Conservation (phyloP, 768 basidiomycete genomes). For the Strobilomyces echinocephalus region DNA sequence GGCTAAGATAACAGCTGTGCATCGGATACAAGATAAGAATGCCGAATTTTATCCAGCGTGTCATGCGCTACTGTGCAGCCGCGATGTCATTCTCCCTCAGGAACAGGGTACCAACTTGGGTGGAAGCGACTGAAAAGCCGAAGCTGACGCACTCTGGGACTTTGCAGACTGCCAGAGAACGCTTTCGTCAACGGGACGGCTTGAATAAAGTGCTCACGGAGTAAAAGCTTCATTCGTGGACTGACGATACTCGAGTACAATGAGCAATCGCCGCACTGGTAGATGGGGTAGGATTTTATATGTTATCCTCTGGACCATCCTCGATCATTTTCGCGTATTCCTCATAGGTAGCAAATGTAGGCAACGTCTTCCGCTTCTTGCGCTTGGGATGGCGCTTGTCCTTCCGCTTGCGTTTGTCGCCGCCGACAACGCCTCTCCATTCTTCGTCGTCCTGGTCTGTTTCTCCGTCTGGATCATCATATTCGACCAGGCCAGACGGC, state of each 20-base stretch:
- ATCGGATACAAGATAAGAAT: background rate
- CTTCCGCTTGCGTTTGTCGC: slow-evolving; percentile 55
- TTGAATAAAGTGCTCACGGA: slow-evolving; percentile 6
- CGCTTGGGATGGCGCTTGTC: slow-evolving; percentile 38
- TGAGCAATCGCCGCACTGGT: background rate
- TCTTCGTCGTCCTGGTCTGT: slow-evolving; percentile 15
- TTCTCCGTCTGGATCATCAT: slow-evolving; percentile 49
- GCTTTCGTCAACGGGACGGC: background rate
- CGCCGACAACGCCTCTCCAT: slow-evolving; percentile 37
- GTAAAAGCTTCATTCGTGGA: background rate
- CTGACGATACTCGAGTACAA: background rate
- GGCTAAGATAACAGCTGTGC: slow-evolving; percentile 12
- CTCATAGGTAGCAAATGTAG: slow-evolving; percentile 84
- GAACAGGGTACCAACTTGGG: too few species aligned
- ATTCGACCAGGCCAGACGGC: slow-evolving; percentile 55
- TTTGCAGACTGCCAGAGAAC: too few species aligned
- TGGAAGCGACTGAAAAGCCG: too few species aligned
- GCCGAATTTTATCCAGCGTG: background rate
- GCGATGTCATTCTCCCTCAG: too few species aligned
- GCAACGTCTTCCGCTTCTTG: slow-evolving; percentile 65
- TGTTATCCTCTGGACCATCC: slow-evolving; percentile 37
- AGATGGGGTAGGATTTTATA: slow-evolving; percentile 8
- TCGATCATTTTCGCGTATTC: slow-evolving; percentile 85
- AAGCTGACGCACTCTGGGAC: too few species aligned
- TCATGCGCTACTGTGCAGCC: too few species aligned